These are phyloP conservation scores for Camillea tinctor DNA, from an alignment of 2,329 filamentous ascomycete species.

Conservation along the genomic window DNA sequence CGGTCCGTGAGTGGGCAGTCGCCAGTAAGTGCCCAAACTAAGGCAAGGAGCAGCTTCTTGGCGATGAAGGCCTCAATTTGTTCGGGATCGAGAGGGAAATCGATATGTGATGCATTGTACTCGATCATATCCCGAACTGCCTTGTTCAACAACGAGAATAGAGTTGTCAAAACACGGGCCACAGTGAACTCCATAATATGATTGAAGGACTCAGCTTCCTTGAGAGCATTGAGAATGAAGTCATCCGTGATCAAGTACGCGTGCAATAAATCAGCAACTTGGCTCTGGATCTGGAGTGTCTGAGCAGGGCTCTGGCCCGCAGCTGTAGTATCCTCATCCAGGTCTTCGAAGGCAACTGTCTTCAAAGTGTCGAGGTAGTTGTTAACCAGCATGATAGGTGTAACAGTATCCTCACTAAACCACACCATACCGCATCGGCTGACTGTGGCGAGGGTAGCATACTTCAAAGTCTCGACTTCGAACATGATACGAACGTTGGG, in stretches of 20 bases:
- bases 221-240: conserved; percentile 76
- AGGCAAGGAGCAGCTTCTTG: conserved; percentile 88
- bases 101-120: conserved; percentile 90
- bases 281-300: conserved; percentile 73
- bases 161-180: conserved; percentile 83
- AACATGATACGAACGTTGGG: conserved; percentile 99
- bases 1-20: conserved; percentile 88
- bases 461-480: conserved; percentile 96
- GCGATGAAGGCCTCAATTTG: conserved; percentile 86
- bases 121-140: conserved; percentile 88
- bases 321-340: conserved; percentile 86
- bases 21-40: conserved; percentile 94
- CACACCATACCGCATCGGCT: conserved; percentile 99
- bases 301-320: conserved; percentile 75
- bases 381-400: conserved; percentile 84
- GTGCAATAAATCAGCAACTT: conserved; percentile 77
- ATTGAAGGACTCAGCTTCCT: conserved; percentile 72
- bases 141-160: conserved; percentile 96
- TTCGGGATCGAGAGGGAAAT: conserved; percentile 88
- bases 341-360: conserved; percentile 83
- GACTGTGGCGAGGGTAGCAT: conserved; percentile 96
- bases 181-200: conserved; percentile 99
- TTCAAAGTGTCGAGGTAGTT: conserved; percentile 86
- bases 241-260: conserved; percentile 74
- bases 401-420: conserved; percentile 98